phyloP scores from a whole-genome alignment of 148 eudicot genomes.

The Fallopia convolvulus region DNA sequence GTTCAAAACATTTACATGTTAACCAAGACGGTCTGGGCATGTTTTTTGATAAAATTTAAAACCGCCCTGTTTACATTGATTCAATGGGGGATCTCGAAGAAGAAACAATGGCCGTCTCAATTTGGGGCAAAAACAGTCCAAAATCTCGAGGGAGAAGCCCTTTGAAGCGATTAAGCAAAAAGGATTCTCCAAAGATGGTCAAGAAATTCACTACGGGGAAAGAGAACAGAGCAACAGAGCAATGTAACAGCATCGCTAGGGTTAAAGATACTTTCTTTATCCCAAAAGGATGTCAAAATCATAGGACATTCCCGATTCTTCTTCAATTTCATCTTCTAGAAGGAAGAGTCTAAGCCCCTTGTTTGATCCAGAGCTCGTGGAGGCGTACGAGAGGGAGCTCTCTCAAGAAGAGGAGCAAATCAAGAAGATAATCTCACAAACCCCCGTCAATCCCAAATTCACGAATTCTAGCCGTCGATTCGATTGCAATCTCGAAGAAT shows the following conservation, averaged over 20 bases:
- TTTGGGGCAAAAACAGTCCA: slow-evolving; percentile 36
- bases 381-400: slow-evolving; percentile 39
- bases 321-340: slow-evolving; percentile 20
- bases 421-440: slow-evolving; percentile 46
- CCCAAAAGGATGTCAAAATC: slow-evolving; percentile 22
- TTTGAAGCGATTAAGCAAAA: background rate
- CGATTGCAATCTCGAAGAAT: slow-evolving; percentile 20
- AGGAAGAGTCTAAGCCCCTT: slow-evolving; percentile 55
- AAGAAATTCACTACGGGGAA: background rate
- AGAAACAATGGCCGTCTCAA: slow-evolving; percentile 16
- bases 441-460: slow-evolving; percentile 1
- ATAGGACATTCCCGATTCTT: slow-evolving; percentile 19
- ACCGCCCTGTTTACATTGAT: too few relatives aligned
- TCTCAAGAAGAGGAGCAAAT: slow-evolving; percentile 44
- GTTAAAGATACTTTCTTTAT: background rate
- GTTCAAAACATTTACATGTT: too few relatives aligned
- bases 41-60: too few relatives aligned
- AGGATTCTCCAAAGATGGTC: background rate
- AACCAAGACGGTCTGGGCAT: too few relatives aligned
- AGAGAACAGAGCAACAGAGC: slow-evolving; percentile 6
- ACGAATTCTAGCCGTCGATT: slow-evolving; percentile 8
- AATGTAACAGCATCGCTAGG: background rate
- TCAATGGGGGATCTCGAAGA: slow-evolving; percentile 85
- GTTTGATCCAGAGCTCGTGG: slow-evolving; percentile 62
- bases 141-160: slow-evolving; percentile 2